phyloP scores from a whole-genome alignment of 2,329 filamentous ascomycete species.

The Talaromyces sp. region DNA sequence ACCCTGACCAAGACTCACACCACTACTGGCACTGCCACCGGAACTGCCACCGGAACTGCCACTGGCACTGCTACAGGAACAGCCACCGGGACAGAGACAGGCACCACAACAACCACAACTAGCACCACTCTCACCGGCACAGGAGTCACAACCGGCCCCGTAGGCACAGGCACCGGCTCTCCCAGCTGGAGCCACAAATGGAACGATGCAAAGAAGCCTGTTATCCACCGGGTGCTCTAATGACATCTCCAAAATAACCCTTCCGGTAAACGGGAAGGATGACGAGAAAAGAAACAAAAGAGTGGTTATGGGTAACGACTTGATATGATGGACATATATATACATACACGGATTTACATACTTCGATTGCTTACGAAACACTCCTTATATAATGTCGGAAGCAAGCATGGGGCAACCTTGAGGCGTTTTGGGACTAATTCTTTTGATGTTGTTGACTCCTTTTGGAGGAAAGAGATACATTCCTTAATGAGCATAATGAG shows the following conservation, averaged over 20 bases:
- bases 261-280: neutral
- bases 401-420: neutral
- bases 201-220: slow-evolving; percentile 10
- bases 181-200: slow-evolving; percentile 4
- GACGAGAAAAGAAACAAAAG: neutral
- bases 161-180: slow-evolving; percentile 7
- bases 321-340: neutral
- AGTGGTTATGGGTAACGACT: neutral
- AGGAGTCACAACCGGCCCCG: neutral
- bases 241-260: no score
- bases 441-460: neutral
- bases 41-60: neutral
- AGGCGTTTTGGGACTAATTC: neutral
- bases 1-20: neutral
- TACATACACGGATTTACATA: neutral
- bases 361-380: neutral
- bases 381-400: neutral
- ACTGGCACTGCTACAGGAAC: slow-evolving; percentile 14
- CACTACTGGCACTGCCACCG: neutral
- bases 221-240: neutral
- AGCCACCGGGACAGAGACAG: neutral
- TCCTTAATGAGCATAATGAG: neutral
- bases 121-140: neutral
- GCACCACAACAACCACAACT: neutral
- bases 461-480: neutral